Base-by-base conservation (phyloP, 305 asterid genomes). In the Caryopteris hybrid region DNA sequence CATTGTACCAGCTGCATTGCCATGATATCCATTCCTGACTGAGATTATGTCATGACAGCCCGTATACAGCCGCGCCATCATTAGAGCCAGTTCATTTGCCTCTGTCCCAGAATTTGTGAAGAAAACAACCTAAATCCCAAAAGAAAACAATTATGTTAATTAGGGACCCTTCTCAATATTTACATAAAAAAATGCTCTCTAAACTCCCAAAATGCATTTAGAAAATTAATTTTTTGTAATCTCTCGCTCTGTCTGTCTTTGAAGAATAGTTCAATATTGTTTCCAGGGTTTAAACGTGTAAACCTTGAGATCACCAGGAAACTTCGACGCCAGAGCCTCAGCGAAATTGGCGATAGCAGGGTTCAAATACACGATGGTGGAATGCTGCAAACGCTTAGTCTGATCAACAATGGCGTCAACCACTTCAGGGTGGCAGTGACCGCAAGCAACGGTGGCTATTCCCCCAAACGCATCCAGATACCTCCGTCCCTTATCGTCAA, bases 91-190 rank as follows among this genome's bases (percentile, higher is more conserved):
- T 75, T 91, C 97, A 57, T 91, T 91, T 8, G 95, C 97, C 80
- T 91, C 96, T 0, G 97, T 91, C 67, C 95, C 97, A 6, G 97
- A 91, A 77, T 91, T 91, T 1, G 95, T 91, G 65, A 91, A 86
- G 80, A 82, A 91, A 51, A 86, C 92, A 18, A 91, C 96, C 95
- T 91, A 42, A 58, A 45, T 14, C 66, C 56, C n/a, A 68, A 14
- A 61, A 41, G 9, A 66, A 14, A 56, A n/a, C 8, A 73, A 21
- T 9, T n/a, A n/a, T n/a, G n/a, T n/a, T n/a, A n/a, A n/a, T n/a
- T n/a, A n/a, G n/a, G n/a, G n/a, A n/a, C n/a, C n/a, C n/a, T n/a
- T n/a, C n/a, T n/a, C n/a, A n/a, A n/a, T n/a, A n/a, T n/a, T n/a
- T n/a, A n/a, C n/a, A n/a, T n/a, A n/a, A n/a, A n/a, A n/a, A n/a